A percentile compares a stretch with the other conserved stretches of the same genome.
phyloP scores from a whole-genome alignment of 2,329 filamentous ascomycete genomes.

The Clarireedia homoeocarpa region DNA sequence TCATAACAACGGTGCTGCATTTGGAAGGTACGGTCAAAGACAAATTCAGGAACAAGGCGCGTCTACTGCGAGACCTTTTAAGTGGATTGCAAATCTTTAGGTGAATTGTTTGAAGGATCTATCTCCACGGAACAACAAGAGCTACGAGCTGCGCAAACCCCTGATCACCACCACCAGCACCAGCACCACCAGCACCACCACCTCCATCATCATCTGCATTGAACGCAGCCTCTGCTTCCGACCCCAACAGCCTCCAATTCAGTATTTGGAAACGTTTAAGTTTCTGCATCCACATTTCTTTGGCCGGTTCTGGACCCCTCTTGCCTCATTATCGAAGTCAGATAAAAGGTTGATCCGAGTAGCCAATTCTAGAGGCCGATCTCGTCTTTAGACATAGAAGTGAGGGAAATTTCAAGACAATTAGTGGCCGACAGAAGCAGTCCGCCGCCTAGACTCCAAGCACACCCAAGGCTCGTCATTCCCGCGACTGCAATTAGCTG shows the following conservation, averaged over 20 bases:
- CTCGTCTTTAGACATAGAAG: neutral
- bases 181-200: too few species aligned
- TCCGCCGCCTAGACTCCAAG: too few species aligned
- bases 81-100: neutral
- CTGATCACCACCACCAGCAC: too few species aligned
- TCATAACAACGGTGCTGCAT: slow-evolving; percentile 5
- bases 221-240: too few species aligned
- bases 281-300: neutral
- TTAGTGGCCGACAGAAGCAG: too few species aligned
- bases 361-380: neutral
- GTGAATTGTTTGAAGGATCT: neutral
- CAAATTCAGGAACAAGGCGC: neutral
- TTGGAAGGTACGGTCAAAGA: neutral
- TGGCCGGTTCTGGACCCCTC: neutral
- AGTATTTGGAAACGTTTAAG: neutral
- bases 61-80: neutral
- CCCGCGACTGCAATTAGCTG: too few species aligned
- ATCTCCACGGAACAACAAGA: neutral
- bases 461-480: too few species aligned
- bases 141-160: neutral
- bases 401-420: neutral
- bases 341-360: neutral
- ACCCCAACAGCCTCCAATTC: neutral
- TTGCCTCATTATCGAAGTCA: neutral
- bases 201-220: too few species aligned